A percentile compares a stretch with the other conserved stretches of the same genome.
phyloP scores from a whole-genome alignment of 2,329 filamentous ascomycete genomes.

The Botrytis paeoniae region DNA sequence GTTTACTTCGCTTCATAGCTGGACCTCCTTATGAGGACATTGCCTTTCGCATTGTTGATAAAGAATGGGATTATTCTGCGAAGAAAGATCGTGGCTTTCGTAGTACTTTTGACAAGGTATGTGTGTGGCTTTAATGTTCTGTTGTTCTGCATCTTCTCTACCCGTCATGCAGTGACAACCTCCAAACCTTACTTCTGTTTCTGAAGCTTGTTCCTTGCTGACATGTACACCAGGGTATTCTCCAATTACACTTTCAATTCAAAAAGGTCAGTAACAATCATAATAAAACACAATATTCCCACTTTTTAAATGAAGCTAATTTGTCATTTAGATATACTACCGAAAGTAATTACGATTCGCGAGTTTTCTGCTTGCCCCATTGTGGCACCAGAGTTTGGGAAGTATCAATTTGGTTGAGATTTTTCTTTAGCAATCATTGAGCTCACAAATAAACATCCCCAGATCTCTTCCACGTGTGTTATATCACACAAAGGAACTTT shows the following conservation, averaged over 20 bases:
- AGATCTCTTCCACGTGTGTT: slow-evolving; percentile 28
- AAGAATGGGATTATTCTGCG: slow-evolving; percentile 98
- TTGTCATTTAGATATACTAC: slow-evolving; percentile 49
- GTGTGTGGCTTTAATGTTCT: slow-evolving; percentile 34
- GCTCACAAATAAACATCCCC: slow-evolving; percentile 28
- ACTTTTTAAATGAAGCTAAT: slow-evolving; percentile 27
- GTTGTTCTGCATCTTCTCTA: neutral
- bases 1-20: slow-evolving; percentile 91
- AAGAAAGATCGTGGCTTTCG: slow-evolving; percentile 93
- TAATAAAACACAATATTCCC: slow-evolving; percentile 2
- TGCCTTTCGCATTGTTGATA: slow-evolving; percentile 94
- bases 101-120: slow-evolving; percentile 95
- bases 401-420: slow-evolving; percentile 27
- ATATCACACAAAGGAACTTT: slow-evolving; percentile 25
- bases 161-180: slow-evolving; percentile 12
- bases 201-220: slow-evolving; percentile 29
- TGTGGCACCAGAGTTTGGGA: slow-evolving; percentile 12
- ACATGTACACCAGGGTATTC: slow-evolving; percentile 65
- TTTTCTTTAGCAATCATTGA: slow-evolving; percentile 25
- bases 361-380: slow-evolving; percentile 13
- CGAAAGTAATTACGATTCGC: slow-evolving; percentile 43
- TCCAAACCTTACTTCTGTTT: neutral
- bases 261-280: slow-evolving; percentile 69
- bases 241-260: slow-evolving; percentile 97
- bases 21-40: slow-evolving; percentile 96